Base-by-base conservation (phyloP, 225 moss, liverwort and hornwort species). In the Pseudoscleropodium purum region DNA sequence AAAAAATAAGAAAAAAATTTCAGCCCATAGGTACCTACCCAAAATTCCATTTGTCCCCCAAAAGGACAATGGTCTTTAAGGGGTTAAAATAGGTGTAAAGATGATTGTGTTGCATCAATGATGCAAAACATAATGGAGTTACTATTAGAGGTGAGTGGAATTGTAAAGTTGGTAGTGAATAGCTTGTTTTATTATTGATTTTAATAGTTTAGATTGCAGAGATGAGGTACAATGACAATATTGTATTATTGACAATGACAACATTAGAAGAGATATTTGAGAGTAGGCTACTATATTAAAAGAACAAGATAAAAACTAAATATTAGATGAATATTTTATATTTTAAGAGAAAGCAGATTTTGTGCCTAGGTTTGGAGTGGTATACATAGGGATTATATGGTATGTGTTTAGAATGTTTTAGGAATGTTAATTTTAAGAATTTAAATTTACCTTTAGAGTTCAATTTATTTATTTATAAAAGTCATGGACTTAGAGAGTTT, bases 231-330 rank as follows among this genome's bases (percentile, higher is more conserved):
- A 43, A 39, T 41, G 9, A 43, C 1, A 27, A 16, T 73, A 43
- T 43, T 26, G 41, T 26, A 5, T 26, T 70, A 14, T 25, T 2
- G 0, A 39, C 2, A 39, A 1, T 13, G 0, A 23, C 2, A 1
- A 39, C 13, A 25, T n/a, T 1, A 39, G 12, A 70, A 39, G 14
- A 39, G 4, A 25, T 14, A n/a, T 69, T 69, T 69, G 13, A 69
- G 24, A 69, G 2, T 69, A 69, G 23, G 12, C 4, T n/a, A 3
- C 3, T 69, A n/a, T 7, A 24, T n/a, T 39, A 2, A 69, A 69
- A 7, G 9, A 65, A 65, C 9, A 65, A 18, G 34, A 34, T 10
- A 66, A 18, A 18, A 34, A 18, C 18, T 36, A 66, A 66, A 66
- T 36, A 66, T 36, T 36, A 3, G 5, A 66, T 66, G 36, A 5